These are phyloP conservation scores for Mortierella sp. DNA, from an alignment of 371 early-diverging fungal genomes.

Conservation along the genomic window DNA sequence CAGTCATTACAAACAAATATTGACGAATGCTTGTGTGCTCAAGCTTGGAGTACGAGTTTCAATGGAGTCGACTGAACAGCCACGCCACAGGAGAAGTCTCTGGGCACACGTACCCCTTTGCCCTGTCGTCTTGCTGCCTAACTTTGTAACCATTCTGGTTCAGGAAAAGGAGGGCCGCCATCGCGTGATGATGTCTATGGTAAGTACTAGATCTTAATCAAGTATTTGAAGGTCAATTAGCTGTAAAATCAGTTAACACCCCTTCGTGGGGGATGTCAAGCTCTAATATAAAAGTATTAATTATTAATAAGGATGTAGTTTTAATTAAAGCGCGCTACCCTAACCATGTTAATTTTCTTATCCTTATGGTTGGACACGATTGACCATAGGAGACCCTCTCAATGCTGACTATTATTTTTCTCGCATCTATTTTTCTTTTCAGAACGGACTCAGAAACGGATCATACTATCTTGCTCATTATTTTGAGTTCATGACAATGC, in stretches of 20 bases:
- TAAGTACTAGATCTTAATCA: constrained; percentile 12
- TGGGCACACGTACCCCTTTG: too few relatives aligned
- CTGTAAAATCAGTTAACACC: neutral
- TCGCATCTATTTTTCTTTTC: neutral
- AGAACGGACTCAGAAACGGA: constrained; percentile 73
- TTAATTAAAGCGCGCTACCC: neutral
- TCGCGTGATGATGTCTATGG: constrained; percentile 82
- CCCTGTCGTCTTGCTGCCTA: constrained; percentile 78
- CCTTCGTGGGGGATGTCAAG: neutral
- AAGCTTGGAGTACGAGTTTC: too few relatives aligned
- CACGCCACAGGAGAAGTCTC: too few relatives aligned
- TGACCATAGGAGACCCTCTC: too few relatives aligned
- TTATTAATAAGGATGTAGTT: constrained; percentile 3
- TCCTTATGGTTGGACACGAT: too few relatives aligned
- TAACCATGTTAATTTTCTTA: neutral
- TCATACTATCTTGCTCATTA: constrained; percentile 77
- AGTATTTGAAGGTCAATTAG: too few relatives aligned
- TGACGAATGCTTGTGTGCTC: too few relatives aligned
- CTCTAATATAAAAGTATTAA: constrained; percentile 7
- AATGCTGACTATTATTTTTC: neutral
- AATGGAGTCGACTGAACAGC: too few relatives aligned
- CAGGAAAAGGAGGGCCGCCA: constrained; percentile 80
- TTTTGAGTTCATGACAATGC: constrained; percentile 74
- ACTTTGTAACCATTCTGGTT: constrained; percentile 76
- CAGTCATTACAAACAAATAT: too few relatives aligned